Evolutionary conservation across 306 rosid species (phyloP), one percentile per base, ranked within the genome.

Genomic region (Quercus cerris): DNA sequence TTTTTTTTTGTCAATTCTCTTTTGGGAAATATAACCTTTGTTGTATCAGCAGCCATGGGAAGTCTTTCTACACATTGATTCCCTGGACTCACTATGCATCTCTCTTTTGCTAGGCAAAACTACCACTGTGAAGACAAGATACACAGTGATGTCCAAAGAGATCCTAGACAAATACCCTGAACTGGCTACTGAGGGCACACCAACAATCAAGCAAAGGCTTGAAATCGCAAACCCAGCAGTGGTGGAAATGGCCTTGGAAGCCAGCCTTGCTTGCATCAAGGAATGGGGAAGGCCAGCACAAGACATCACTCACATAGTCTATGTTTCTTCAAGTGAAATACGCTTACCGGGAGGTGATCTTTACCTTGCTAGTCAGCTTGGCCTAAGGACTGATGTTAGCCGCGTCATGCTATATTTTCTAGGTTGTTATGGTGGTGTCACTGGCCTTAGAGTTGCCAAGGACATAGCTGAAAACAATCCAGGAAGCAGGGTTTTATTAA

Each of bases 91-190:
- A 76, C 27, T 23, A 41, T 76, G 44, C 41, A 22, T 58, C 20
- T 5, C 12, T 58, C 61, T 74, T 78, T 74, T 81, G 11, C 4
- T 35, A 95, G 99, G 99, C 61, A 95, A 91, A 82, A 95, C 94
- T 69, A 95, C 99, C 5, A 95, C 99, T 11, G 98, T 95, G 86
- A 93, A 89, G 93, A 95, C 97, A 14, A 90, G 99, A 57, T 95
- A 95, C 88, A 95, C 99, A 59, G 97, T 95, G 28, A 95, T 95
- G 99, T 91, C 92, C n/a, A 95, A 95, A 91, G 97, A 93, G 81
- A 95, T 95, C 51, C 89, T 93, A 11, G 98, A 91, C 80, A 88
- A 91, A 59, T 88, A 93, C 83, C 98, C 98, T 3, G 98, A 95
- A 61, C 80, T 95, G 17, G 93, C 85, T 58, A 93, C 92, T 4